Evolutionary conservation across 441 rosid species (phyloP).

Genomic region (Euphorbia schlechtendalii): DNA sequence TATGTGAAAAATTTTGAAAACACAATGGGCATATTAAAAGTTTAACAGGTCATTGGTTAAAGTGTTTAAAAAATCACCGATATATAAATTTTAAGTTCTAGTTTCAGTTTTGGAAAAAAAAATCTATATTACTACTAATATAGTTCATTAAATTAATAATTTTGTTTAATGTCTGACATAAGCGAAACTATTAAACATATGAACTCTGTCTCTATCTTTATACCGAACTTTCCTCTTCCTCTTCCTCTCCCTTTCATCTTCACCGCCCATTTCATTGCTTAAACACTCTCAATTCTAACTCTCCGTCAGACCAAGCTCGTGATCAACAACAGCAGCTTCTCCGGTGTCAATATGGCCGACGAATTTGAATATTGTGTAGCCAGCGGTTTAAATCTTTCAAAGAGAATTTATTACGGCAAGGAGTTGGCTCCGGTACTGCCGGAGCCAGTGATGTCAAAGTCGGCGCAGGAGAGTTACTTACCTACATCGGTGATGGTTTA

Average conservation of each 20-base stretch:
- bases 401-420: conserved; percentile 74
- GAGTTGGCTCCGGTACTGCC: conserved; percentile 29
- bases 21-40: too few relatives aligned
- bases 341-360: conserved; percentile 28
- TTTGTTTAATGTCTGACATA: background rate
- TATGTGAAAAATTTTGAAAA: too few relatives aligned
- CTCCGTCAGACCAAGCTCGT: too few relatives aligned
- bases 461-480: conserved; percentile 36
- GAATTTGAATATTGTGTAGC: conserved; percentile 52
- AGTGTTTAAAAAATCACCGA: too few relatives aligned
- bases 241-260: background rate
- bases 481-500: conserved; percentile 71
- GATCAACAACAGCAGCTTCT: background rate
- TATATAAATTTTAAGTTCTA: background rate
- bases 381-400: conserved; percentile 54
- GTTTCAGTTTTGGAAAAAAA: background rate
- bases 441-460: conserved; percentile 30
- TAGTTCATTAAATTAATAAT: background rate
- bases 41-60: too few relatives aligned
- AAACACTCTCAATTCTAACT: background rate
- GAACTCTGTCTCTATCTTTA: background rate
- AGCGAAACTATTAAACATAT: background rate
- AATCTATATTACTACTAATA: too few relatives aligned
- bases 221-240: background rate
- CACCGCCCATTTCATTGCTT: too few relatives aligned